phyloP scores from a whole-genome alignment of 2,329 filamentous ascomycete species.

The Podosphaera leucotricha region DNA sequence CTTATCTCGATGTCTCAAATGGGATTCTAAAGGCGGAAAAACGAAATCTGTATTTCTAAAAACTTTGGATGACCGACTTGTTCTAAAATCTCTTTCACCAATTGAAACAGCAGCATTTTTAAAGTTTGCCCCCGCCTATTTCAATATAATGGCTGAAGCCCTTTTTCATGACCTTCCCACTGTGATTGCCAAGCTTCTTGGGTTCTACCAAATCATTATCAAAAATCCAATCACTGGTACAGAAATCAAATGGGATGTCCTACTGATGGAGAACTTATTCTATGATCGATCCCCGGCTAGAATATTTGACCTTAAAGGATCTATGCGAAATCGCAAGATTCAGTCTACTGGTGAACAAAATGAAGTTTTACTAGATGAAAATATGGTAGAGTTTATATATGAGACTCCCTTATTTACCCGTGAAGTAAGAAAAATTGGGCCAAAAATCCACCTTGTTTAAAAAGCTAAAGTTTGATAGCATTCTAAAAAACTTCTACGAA shows the following conservation, averaged over 20 bases:
- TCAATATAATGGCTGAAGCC: slow-evolving; percentile 88
- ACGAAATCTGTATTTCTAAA: slow-evolving; percentile 95
- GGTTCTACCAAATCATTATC: slow-evolving; percentile 92
- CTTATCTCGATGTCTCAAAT: slow-evolving; percentile 82
- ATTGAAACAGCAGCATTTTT: slow-evolving; percentile 88
- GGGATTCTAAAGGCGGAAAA: slow-evolving; percentile 95
- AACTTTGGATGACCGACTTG: slow-evolving; percentile 80
- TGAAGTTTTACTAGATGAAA: slow-evolving; percentile 89
- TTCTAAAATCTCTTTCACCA: slow-evolving; percentile 56
- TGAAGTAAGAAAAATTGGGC: slow-evolving; percentile 23
- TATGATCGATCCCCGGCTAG: slow-evolving; percentile 80
- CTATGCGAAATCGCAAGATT: slow-evolving; percentile 96
- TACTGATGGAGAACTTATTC: slow-evolving; percentile 95
- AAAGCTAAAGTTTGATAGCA: slow-evolving; percentile 23
- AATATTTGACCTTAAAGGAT: slow-evolving; percentile 89
- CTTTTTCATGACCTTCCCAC: slow-evolving; percentile 88
- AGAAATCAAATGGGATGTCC: slow-evolving; percentile 81
- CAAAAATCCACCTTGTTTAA: background rate
- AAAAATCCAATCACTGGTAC: slow-evolving; percentile 81
- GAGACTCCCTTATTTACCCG: slow-evolving; percentile 87
- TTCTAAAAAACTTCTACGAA: slow-evolving; percentile 76
- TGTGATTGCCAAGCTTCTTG: slow-evolving; percentile 97
- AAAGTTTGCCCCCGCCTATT: slow-evolving; percentile 89
- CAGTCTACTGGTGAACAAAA: slow-evolving; percentile 88
- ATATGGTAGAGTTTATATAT: slow-evolving; percentile 98